A percentile compares a stretch with the other conserved stretches of the same genome.
Conservation (phyloP, 306 rosid species). For the Acmispon strigosus region DNA sequence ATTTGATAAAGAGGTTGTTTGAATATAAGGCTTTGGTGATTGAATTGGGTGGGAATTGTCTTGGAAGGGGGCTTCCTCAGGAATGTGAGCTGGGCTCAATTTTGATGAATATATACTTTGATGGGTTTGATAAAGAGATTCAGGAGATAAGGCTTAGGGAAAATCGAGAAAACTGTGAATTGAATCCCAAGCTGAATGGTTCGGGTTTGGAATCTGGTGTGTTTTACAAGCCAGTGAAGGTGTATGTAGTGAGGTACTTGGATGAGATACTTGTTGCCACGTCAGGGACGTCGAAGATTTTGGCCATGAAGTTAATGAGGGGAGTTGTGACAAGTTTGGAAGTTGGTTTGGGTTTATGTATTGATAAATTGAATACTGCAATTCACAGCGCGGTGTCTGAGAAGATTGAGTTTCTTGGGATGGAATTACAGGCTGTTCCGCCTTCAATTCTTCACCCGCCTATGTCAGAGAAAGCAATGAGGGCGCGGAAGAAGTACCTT, state of each 20-base stretch:
- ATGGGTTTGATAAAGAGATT: slow-evolving; percentile 72
- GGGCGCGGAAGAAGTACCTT: slow-evolving; percentile 78
- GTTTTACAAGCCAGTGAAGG: slow-evolving; percentile 73
- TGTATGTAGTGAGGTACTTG: slow-evolving; percentile 78
- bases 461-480: slow-evolving; percentile 69
- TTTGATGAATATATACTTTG: slow-evolving; percentile 65
- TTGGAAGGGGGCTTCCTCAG: slow-evolving; percentile 81
- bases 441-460: slow-evolving; percentile 69
- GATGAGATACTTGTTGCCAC: slow-evolving; percentile 75
- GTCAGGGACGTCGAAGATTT: slow-evolving; percentile 49
- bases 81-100: slow-evolving; percentile 66
- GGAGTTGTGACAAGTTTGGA: slow-evolving; percentile 50
- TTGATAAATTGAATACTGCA: slow-evolving; percentile 47
- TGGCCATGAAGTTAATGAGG: slow-evolving; percentile 58
- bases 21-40: slow-evolving; percentile 24
- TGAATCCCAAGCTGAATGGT: slow-evolving; percentile 28
- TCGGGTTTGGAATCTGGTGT: slow-evolving; percentile 23
- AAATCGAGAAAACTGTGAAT: slow-evolving; percentile 40
- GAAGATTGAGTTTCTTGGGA: slow-evolving; percentile 73
- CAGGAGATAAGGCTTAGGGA: slow-evolving; percentile 53
- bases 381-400: slow-evolving; percentile 86
- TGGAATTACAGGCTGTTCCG: slow-evolving; percentile 72
- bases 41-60: slow-evolving; percentile 43
- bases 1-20: slow-evolving; percentile 25
- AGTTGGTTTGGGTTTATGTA: slow-evolving; percentile 50